Conservation (phyloP, 352 stramenopile species). For the Blastocystis sp. region DNA sequence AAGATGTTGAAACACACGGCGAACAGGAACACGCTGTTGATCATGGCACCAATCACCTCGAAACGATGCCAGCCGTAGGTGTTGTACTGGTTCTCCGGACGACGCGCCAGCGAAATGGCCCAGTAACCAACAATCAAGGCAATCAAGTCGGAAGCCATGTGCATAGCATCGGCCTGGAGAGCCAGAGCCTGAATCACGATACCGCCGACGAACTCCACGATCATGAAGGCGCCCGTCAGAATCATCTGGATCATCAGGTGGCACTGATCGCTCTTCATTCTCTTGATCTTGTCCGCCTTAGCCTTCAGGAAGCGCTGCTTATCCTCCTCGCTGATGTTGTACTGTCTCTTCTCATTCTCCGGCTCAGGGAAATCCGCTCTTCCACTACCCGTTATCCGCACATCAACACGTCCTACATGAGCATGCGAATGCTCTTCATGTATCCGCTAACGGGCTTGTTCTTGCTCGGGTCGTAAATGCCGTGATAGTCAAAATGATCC, state of each 20-base stretch:
- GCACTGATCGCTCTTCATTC: slow-evolving; percentile 79
- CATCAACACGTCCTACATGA: slow-evolving; percentile 1
- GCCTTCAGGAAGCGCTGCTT: slow-evolving; percentile 31
- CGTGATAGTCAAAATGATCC: slow-evolving; percentile 63
- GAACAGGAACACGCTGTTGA: slow-evolving; percentile 72
- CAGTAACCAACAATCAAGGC: slow-evolving; percentile 71
- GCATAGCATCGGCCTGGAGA: slow-evolving; percentile 84
- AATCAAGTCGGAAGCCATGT: slow-evolving; percentile 86
- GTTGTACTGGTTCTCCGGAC: slow-evolving; percentile 79
- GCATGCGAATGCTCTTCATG: slow-evolving; percentile 41
- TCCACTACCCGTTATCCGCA: background rate
- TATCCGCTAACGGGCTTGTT: slow-evolving; percentile 38
- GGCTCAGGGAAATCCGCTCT: slow-evolving; percentile 14
- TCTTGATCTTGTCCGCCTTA: slow-evolving; percentile 31
- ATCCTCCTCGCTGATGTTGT: slow-evolving; percentile 65
- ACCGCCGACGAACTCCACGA: slow-evolving; percentile 84
- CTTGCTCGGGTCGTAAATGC: slow-evolving; percentile 25
- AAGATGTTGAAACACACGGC: slow-evolving; percentile 72
- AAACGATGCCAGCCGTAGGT: slow-evolving; percentile 78
- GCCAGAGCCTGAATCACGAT: slow-evolving; percentile 84
- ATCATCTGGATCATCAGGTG: slow-evolving; percentile 83
- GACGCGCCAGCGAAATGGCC: slow-evolving; percentile 75
- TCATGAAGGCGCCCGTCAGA: slow-evolving; percentile 83
- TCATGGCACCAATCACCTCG: slow-evolving; percentile 82
- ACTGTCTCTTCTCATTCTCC: slow-evolving; percentile 49